Conservation (phyloP, 2,329 filamentous ascomycete genomes). For the Colletotrichum paranaense region DNA sequence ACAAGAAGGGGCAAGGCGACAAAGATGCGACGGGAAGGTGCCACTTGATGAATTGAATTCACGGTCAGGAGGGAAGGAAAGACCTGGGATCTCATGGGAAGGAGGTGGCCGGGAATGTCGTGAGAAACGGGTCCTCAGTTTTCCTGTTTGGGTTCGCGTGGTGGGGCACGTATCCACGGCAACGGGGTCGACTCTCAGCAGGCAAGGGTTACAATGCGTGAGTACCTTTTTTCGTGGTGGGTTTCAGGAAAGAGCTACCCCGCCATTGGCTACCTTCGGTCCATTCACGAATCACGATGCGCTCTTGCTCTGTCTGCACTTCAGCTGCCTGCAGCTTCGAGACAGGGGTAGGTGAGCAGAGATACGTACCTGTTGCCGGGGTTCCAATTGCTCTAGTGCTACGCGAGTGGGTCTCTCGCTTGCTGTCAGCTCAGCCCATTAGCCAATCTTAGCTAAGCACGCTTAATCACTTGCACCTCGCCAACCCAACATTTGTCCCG, state of each 20-base stretch:
- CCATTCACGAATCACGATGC: neutral
- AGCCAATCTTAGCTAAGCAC: neutral
- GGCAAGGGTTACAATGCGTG: neutral
- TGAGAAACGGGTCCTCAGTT: conserved; percentile 17
- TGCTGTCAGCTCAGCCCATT: conserved; percentile 11
- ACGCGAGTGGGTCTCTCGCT: neutral
- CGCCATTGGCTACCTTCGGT: conserved; percentile 15
- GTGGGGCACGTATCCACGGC: conserved; percentile 30
- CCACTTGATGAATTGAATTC: conserved; percentile 1
- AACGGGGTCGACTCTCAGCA: conserved; percentile 10
- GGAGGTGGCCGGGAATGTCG: conserved; percentile 8
- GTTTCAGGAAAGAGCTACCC: conserved; percentile 30
- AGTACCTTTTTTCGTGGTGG: conserved; percentile 10
- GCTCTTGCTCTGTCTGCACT: neutral
- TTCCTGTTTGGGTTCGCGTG: conserved; percentile 6
- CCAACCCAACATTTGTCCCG: neutral
- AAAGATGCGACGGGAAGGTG: conserved; percentile 7
- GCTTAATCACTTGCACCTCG: neutral
- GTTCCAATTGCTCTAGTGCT: neutral
- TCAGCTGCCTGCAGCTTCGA: neutral
- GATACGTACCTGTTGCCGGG: neutral
- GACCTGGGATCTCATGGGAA: neutral
- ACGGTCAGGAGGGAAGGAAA: neutral
- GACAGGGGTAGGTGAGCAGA: too few species aligned
- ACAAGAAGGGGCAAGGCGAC: neutral